Conservation (phyloP, 1,284 basidiomycete genomes). For the Dichomitus squalens region DNA sequence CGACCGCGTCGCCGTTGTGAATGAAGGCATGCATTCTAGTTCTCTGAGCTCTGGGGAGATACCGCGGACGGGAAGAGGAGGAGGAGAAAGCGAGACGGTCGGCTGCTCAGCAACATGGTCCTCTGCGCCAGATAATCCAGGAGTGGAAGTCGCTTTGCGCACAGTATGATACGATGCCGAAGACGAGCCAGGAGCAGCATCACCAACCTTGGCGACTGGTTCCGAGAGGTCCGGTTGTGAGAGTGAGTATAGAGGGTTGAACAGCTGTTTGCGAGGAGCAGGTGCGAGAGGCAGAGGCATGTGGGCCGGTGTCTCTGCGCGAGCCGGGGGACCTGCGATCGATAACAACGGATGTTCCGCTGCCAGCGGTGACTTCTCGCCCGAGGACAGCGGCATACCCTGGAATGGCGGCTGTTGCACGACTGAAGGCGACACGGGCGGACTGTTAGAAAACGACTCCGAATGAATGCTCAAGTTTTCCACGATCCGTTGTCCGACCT, state of each 20-base stretch:
- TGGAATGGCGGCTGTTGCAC: conserved; percentile 24
- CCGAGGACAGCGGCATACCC: conserved; percentile 28
- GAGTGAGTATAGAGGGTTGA: conserved; percentile 51
- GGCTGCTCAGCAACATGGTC: conserved; percentile 7
- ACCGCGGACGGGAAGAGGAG: conserved; percentile 20
- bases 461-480: conserved; percentile 23
- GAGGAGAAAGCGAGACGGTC: conserved; percentile 24
- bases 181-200: conserved; percentile 14
- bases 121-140: conserved; percentile 24
- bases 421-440: conserved; percentile 17
- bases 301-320: conserved; percentile 51
- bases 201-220: conserved; percentile 8
- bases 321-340: conserved; percentile 31
- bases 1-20: conserved; percentile 19
- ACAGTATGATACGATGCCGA: conserved; percentile 22
- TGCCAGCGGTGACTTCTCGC: conserved; percentile 23
- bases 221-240: conserved; percentile 56
- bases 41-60: conserved; percentile 21
- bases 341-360: conserved; percentile 15
- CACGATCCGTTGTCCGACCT: conserved; percentile 33
- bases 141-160: conserved; percentile 29
- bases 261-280: conserved; percentile 55
- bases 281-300: conserved; percentile 65
- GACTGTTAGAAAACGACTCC: conserved; percentile 12
- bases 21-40: conserved; percentile 22